Percentiles rank a stretch among this genome's conserved stretches.
Evolutionary conservation across 768 basidiomycete species (phyloP).

Genomic region (Suillus sp.): DNA sequence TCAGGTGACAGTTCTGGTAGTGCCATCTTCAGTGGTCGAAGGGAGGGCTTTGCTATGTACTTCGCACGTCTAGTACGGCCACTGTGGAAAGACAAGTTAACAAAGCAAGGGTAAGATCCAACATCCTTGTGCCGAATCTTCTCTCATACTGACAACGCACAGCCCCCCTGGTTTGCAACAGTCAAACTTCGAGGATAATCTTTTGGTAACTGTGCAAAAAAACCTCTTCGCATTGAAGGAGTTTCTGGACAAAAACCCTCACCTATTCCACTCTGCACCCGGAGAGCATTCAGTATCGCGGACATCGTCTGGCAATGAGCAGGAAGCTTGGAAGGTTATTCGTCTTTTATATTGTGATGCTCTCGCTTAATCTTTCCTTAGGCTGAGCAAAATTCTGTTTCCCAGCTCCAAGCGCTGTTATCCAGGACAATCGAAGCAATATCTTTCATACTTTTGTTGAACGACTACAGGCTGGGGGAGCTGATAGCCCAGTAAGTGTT

Average conservation of each 20-base stretch:
- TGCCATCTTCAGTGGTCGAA: conserved; percentile 81
- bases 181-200: conserved; percentile 63
- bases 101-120: conserved; percentile 54
- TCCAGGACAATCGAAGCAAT: conserved; percentile 91
- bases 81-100: conserved; percentile 85
- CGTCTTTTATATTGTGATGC: not conserved
- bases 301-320: conserved; percentile 59
- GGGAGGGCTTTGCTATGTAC: conserved; percentile 87
- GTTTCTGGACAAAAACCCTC: conserved; percentile 79
- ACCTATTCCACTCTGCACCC: conserved; percentile 82
- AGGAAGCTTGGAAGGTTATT: conserved; percentile 86
- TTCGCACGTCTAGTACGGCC: conserved; percentile 84
- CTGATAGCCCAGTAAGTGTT: conserved; percentile 71
- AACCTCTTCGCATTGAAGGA: conserved; percentile 78
- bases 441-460: conserved; percentile 89
- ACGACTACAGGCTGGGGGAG: conserved; percentile 87
- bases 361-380: conserved; percentile 33
- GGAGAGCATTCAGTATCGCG: conserved; percentile 65
- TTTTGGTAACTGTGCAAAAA: conserved; percentile 71
- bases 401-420: conserved; percentile 73
- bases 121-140: not conserved
- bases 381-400: conserved; percentile 83
- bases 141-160: conserved; percentile 7
- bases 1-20: conserved; percentile 70
- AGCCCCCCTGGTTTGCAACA: conserved; percentile 52